Base-by-base conservation (phyloP, 352 stramenopile species). In the Phytophthora aleatoria region DNA sequence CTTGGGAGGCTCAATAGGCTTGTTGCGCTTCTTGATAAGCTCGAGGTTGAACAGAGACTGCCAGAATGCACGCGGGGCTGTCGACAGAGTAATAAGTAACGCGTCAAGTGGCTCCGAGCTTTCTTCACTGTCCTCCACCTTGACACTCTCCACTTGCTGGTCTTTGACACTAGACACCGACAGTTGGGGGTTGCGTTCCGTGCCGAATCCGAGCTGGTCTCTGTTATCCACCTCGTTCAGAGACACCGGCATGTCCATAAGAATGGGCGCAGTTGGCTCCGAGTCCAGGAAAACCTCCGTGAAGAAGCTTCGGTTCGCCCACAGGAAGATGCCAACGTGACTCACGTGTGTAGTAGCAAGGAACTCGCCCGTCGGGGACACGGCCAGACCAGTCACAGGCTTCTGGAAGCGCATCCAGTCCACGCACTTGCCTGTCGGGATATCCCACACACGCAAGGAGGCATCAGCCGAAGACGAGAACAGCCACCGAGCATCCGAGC, bases 1-100 rank as follows among this genome's bases (percentile, higher is more conserved):
- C 72, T 98, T 97, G 0, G 94, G 95, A 13, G 96, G 85, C 60
- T 98, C 92, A 26, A 93, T 96, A 7, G 96, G 95, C 67, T 98
- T 98, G 78, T 99, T 99, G 26, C 96, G 81, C 71, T 98, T 89
- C 68, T 98, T 98, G 58, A 99, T 97, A 33, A 98, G 75, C 64
- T 98, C 95, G 39, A 98, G 78, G 45, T 97, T 83, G 69, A 97
- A 96, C 13, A 98, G 73, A 43, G 89, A 92, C 50, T 94, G 80
- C 92, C 92, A 98, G 50, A 97, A 92, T 5, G 83, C 88, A 51
- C 88, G 83, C 8, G 92, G 90, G 7, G 76, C 79, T 3, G 69
- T 90, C 28, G 88, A 95, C 8, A 96, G 71, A 48, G 78, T 91
- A 48, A 96, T 92, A 20, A 94, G 50, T 31, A 74, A 83, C 15